Evolutionary conservation across 2,329 filamentous ascomycete species (phyloP).

Genomic region (Exserohilum rostratum): DNA sequence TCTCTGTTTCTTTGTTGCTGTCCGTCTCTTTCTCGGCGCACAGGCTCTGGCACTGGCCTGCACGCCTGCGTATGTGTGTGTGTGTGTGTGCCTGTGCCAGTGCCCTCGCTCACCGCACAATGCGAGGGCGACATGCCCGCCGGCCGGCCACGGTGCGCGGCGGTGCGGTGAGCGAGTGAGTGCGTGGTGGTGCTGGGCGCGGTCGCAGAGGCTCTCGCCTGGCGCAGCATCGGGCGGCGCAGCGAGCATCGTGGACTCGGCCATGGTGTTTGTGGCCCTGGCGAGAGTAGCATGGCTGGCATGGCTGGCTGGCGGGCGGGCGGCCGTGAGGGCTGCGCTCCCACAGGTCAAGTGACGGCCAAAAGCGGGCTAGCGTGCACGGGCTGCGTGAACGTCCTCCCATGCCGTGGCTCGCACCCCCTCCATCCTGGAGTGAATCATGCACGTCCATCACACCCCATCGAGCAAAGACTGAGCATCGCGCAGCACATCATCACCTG

Average conservation of each 20-base stretch:
- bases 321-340: background rate
- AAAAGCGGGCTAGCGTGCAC: slow-evolving; percentile 21
- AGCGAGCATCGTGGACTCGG: background rate
- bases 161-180: too few relatives aligned
- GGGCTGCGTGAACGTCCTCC: slow-evolving; percentile 1
- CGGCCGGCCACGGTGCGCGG: too few relatives aligned
- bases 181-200: too few relatives aligned
- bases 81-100: too few relatives aligned
- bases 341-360: slow-evolving; percentile 14
- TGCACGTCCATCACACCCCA: slow-evolving; percentile 33
- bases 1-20: background rate
- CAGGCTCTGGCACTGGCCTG: too few relatives aligned
- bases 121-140: too few relatives aligned
- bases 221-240: background rate
- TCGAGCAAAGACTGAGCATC: slow-evolving; percentile 14
- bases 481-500: slow-evolving; percentile 14
- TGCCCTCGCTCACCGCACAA: too few relatives aligned
- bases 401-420: too few relatives aligned
- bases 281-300: background rate
- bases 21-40: background rate
- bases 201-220: too few relatives aligned
- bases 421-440: slow-evolving; percentile 25
- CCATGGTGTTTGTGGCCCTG: background rate
- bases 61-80: too few relatives aligned
- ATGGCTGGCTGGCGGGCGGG: too few relatives aligned